These are phyloP conservation scores for Penicillium sclerotigenum DNA, from an alignment of 2,329 filamentous ascomycete species.

Conservation along the genomic window DNA sequence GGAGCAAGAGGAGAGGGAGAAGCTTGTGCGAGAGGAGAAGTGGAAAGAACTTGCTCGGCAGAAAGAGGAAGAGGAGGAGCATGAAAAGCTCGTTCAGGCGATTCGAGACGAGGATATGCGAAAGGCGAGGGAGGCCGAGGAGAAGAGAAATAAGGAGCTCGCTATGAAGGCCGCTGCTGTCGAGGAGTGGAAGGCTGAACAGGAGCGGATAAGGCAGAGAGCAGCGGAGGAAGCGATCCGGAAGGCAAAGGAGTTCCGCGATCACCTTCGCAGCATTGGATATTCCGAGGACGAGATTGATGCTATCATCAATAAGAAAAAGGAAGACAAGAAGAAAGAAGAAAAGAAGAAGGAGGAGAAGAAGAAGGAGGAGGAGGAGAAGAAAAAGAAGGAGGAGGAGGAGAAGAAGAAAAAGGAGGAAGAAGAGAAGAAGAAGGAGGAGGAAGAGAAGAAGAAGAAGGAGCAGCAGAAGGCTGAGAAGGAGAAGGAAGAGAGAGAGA, in stretches of 20 bases:
- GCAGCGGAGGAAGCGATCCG: constrained; percentile 35
- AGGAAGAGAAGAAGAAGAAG: constrained; percentile 34
- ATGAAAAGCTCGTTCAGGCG: not conserved
- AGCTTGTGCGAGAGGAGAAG: constrained; percentile 15
- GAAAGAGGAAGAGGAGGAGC: constrained; percentile 24
- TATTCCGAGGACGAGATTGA: constrained; percentile 45
- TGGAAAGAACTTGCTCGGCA: constrained; percentile 25
- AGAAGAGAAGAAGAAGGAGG: constrained; percentile 22
- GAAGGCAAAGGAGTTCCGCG: constrained; percentile 34
- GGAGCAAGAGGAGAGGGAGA: constrained; percentile 33
- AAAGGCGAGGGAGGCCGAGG: constrained; percentile 40
- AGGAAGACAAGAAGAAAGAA: constrained; percentile 34
- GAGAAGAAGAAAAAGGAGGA: constrained; percentile 30
- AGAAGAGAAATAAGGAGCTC: constrained; percentile 30
- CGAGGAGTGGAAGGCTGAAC: constrained; percentile 36
- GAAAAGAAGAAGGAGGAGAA: constrained; percentile 22
- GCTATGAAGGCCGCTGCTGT: constrained; percentile 43
- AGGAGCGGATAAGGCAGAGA: constrained; percentile 26
- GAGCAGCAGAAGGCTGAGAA: constrained; percentile 41
- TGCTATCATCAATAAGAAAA: constrained; percentile 40
- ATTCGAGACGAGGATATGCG: constrained; percentile 13
- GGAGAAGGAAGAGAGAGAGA: constrained; percentile 31
- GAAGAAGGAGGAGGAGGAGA: constrained; percentile 39
- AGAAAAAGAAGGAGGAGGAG: constrained; percentile 38
- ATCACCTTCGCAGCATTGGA: constrained; percentile 39